Evolutionary conservation across 2,329 filamentous ascomycete species (phyloP), one percentile per base, ranked within the genome.

Genomic region (Cryphonectria nitschkei): DNA sequence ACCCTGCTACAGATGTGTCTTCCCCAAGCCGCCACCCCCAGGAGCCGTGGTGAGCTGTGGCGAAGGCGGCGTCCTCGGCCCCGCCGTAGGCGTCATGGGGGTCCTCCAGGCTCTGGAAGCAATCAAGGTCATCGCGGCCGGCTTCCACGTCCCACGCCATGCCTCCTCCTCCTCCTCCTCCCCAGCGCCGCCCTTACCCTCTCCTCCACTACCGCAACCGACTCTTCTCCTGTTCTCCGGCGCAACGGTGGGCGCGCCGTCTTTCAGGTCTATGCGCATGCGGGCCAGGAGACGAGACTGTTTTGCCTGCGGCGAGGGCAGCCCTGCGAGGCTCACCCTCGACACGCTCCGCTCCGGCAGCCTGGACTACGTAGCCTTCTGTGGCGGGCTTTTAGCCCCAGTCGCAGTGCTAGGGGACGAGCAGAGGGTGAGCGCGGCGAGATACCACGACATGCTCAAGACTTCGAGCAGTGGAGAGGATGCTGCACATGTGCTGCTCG

Each of bases 1-100:
- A 0, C 95, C 95, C 0, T 99, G 96, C 80, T 99, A 99, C 81
- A 88, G 96, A 58, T 99, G 96, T 78, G 88, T 98, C 16, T 99
- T 97, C 76, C 95, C 94, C 0, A 91, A 87, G 52, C 95, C 96
- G 0, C 95, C 96, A 0, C 94, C 95, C 0, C 88, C 93, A 0
- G 92, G 93, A 58, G 94, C 89, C 70, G 91, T 98, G 0, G 86
- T 93, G 1, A 94, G 91, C 72, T 99, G 96, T 77, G 94, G 95
- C 56, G 96, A 99, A 79, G 95, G 95, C 13, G 96, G 96, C 0
- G 94, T 99, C 11, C 77, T 99, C 1, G 96, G 96, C 0, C 95
- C 96, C 0, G 94, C 98, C 0, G 96, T 99, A 0, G 96, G 96
- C 0, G 87, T 90, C 0, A 98, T 99, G 93, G 96, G 96, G 9